Evolutionary conservation across 2,329 filamentous ascomycete species (phyloP).

Genomic region (Dryadomyces quercus-mongolicae): DNA sequence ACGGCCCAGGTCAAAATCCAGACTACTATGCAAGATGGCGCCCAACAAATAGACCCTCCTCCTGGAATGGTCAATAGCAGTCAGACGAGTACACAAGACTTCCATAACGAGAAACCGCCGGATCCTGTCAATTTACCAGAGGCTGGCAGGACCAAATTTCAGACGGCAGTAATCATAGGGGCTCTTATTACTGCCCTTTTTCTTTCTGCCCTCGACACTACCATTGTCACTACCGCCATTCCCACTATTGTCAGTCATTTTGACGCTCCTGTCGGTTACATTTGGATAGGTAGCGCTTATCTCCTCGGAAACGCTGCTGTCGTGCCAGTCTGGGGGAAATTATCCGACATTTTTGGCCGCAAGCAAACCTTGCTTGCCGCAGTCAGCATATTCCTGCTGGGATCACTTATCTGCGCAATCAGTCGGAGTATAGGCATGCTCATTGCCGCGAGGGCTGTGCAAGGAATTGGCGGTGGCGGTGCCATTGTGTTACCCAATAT

Average conservation of each 20-base stretch:
- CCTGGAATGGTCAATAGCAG: not conserved
- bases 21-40: not conserved
- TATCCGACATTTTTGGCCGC: conserved; percentile 46
- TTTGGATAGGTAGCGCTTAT: conserved; percentile 66
- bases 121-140: not conserved
- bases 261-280: conserved; percentile 54
- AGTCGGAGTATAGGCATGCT: conserved; percentile 37
- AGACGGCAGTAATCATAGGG: not conserved
- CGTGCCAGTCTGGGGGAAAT: conserved; percentile 56
- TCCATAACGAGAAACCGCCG: not conserved
- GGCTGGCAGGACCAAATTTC: not conserved
- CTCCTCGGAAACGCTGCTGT: conserved; percentile 55
- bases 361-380: conserved; percentile 39
- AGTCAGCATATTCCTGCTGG: conserved; percentile 38
- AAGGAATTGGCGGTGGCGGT: conserved; percentile 44
- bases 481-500: conserved; percentile 45
- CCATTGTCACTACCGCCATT: conserved; percentile 53
- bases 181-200: conserved; percentile 22
- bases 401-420: conserved; percentile 39
- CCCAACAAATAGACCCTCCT: not conserved
- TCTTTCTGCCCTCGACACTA: conserved; percentile 41
- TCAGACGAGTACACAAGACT: too few species aligned
- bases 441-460: conserved; percentile 40
- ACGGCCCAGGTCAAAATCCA: too few species aligned
- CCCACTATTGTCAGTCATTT: conserved; percentile 53